Base-by-base conservation (phyloP, 441 rosid species). In the Pelargonium exstipulatum region DNA sequence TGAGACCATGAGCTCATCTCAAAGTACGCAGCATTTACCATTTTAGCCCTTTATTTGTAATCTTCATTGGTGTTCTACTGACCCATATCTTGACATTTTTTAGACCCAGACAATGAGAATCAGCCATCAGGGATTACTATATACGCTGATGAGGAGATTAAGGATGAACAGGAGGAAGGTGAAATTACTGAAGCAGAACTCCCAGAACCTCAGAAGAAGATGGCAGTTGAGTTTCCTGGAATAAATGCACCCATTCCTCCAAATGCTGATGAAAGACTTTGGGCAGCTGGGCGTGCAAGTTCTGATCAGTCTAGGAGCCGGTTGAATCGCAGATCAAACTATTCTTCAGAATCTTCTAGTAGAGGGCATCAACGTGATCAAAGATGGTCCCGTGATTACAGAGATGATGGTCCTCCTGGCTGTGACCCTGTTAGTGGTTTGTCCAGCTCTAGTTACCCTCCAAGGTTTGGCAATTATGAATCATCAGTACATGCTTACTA, bases 231-330 rank as follows among this genome's bases (percentile, higher is more conserved):
- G 69, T 95, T 90, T 78, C 98, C 95, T 0, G 99, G 99, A 74
- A 72, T 92, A 66, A 95, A 95, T 67, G 96, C 92, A 53, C 90
- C 95, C 32, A 85, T 95, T 66, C 99, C 95, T 22, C 86, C 80
- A 72, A 85, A 84, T 57, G 93, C 97, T 20, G 90, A 95, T 83
- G 82, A 77, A 79, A 70, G 79, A 69, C 78, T 65, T 26, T 95
- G 99, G 99, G 83, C 74, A 46, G 77, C 83, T n/a, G 80, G 78
- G 51, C 73, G 86, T 77, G 80, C 80, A 46, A 71, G 77, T 65
- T 68, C 73, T 18, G 88, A 78, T 66, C 62, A 74, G 5, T 64
- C 66, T 29, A 79, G 86, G 77, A 81, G 65, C 64, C 78, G 77
- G 46, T 62, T 72, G 7, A 81, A 75, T 60, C 83, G 55, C 18